Conservation (phyloP, 192 early-diverging fungal genomes). For the Lunasporangiospora selenospora region DNA sequence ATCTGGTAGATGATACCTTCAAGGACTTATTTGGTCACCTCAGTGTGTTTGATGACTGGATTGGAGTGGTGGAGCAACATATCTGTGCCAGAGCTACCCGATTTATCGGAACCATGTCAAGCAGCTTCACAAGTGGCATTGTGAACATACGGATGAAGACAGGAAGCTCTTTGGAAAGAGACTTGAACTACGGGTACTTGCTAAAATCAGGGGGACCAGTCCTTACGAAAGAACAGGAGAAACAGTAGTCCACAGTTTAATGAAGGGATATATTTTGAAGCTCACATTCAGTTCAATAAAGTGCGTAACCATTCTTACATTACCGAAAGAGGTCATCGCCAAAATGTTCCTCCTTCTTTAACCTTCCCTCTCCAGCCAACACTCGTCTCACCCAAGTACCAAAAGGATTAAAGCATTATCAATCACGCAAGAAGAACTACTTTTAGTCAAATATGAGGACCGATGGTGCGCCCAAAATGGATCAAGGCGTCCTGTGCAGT, state of each 20-base stretch:
- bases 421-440: too few relatives aligned
- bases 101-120: slow-evolving; percentile 23
- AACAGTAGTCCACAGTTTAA: too few relatives aligned
- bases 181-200: not conserved
- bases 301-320: not conserved
- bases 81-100: slow-evolving; percentile 4
- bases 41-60: slow-evolving; percentile 24
- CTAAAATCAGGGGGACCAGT: not conserved
- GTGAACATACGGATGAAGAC: slow-evolving; percentile 8
- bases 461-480: too few relatives aligned
- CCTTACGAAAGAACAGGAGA: too few relatives aligned
- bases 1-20: slow-evolving; percentile 15
- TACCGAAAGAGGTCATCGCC: not conserved
- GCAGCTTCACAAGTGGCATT: slow-evolving; percentile 25
- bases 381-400: too few relatives aligned
- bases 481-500: too few relatives aligned
- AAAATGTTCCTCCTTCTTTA: too few relatives aligned
- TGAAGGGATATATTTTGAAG: too few relatives aligned
- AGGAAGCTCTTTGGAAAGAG: not conserved
- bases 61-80: slow-evolving; percentile 19
- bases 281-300: not conserved
- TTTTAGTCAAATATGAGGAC: too few relatives aligned
- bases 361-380: too few relatives aligned
- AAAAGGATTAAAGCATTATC: too few relatives aligned
- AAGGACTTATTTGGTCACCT: slow-evolving; percentile 12